These are phyloP conservation scores for Debaryomycetaceae sp. DNA, from an alignment of 1,139 yeast species.

Conservation along the genomic window DNA sequence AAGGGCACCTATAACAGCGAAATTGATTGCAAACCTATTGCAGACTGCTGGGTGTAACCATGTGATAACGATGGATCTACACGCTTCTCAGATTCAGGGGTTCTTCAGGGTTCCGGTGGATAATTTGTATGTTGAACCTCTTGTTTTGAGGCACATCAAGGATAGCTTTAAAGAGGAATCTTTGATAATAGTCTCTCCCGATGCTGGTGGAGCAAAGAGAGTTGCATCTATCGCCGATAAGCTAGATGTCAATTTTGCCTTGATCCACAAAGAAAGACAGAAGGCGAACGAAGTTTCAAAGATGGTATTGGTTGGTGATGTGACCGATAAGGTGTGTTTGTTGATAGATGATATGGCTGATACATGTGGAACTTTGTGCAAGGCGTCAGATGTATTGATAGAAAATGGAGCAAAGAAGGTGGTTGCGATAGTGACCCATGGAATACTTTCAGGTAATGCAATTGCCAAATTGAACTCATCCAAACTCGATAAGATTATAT, in stretches of 20 bases:
- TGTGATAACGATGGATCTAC: constrained; percentile 95
- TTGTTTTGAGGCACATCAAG: constrained; percentile 81
- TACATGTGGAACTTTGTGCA: constrained; percentile 94
- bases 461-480: constrained; percentile 78
- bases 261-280: constrained; percentile 94
- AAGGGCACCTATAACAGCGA: constrained; percentile 96
- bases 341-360: constrained; percentile 98
- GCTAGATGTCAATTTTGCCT: constrained; percentile 87
- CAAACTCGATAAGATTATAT: constrained; percentile 73
- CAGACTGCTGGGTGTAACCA: constrained; percentile 97
- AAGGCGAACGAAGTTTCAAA: constrained; percentile 90
- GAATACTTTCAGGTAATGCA: constrained; percentile 87
- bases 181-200: constrained; percentile 90
- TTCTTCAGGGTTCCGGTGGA: constrained; percentile 96
- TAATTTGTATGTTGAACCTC: constrained; percentile 93
- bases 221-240: constrained; percentile 95
- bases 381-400: constrained; percentile 88
- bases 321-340: constrained; percentile 78
- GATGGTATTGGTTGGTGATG: constrained; percentile 98
- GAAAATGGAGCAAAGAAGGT: constrained; percentile 81
- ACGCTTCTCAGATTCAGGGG: constrained; percentile 97
- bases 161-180: constrained; percentile 64
- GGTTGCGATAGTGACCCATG: constrained; percentile 95
- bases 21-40: constrained; percentile 90
- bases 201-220: constrained; percentile 98